Percentiles rank a stretch among this genome's conserved stretches.
Evolutionary conservation across 164 flowering plant species (phyloP).

Genomic region (Vitis riparia): DNA sequence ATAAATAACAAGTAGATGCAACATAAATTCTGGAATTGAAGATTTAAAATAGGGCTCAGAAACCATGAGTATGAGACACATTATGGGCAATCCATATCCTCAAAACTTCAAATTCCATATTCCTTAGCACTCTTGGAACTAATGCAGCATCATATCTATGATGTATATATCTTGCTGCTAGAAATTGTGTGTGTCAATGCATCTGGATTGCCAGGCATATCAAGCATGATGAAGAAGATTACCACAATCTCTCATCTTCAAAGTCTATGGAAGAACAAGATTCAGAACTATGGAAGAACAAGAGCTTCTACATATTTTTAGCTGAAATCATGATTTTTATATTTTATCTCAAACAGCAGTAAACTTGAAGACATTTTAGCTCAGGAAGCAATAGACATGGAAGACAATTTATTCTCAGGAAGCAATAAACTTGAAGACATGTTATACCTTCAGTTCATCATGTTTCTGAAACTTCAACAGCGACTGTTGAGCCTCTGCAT

Average conservation of each 20-base stretch:
- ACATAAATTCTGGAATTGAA: not conserved
- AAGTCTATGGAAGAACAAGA: no score
- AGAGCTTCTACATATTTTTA: not conserved
- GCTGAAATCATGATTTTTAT: not conserved
- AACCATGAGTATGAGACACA: not conserved
- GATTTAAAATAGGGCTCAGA: not conserved
- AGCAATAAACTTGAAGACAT: not conserved
- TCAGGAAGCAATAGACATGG: not conserved
- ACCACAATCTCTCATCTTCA: no score
- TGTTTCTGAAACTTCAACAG: not conserved
- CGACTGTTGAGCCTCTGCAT: not conserved
- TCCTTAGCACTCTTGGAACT: not conserved
- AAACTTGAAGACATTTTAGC: not conserved
- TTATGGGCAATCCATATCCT: not conserved
- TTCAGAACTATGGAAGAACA: no score
- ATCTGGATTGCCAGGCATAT: no score
- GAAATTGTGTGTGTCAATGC: no score
- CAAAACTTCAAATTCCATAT: not conserved
- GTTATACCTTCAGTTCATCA: slow-evolving; percentile 3
- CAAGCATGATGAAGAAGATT: no score
- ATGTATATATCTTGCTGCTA: no score
- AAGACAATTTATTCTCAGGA: not conserved
- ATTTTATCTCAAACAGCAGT: not conserved
- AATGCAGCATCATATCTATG: no score
- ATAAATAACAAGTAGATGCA: not conserved